Conservation (phyloP, 73 alveolate genomes). For the Paramecium biaurelia region DNA sequence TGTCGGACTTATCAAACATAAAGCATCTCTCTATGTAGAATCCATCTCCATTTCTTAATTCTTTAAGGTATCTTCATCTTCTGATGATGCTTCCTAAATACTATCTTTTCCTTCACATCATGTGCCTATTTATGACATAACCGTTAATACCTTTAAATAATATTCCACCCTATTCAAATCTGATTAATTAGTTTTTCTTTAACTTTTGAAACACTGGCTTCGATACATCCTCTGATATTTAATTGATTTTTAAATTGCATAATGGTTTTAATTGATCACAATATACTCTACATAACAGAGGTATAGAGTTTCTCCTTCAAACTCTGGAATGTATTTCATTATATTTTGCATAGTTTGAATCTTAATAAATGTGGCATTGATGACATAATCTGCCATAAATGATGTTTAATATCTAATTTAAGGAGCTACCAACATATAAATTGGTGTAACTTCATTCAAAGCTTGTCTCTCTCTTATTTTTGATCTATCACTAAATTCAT, state of each 20-base stretch:
- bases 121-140: neutral
- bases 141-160: neutral
- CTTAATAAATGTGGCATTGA: constrained; percentile 24
- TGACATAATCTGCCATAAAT: constrained; percentile 38
- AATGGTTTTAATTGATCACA: neutral
- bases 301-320: neutral
- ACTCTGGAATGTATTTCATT: neutral
- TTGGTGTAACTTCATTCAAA: constrained; percentile 14
- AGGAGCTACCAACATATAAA: constrained; percentile 49
- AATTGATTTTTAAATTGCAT: neutral
- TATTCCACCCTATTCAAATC: neutral
- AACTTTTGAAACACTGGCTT: neutral
- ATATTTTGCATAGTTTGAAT: neutral
- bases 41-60: neutral
- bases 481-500: constrained; percentile 11
- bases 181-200: neutral
- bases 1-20: neutral
- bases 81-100: neutral
- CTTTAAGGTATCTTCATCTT: neutral
- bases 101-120: neutral
- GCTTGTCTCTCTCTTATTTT: constrained; percentile 23
- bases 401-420: constrained; percentile 52
- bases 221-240: neutral
- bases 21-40: neutral
- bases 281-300: neutral